phyloP scores from a whole-genome alignment of 2,329 filamentous ascomycete species.

The Cryphonectria japonica region DNA sequence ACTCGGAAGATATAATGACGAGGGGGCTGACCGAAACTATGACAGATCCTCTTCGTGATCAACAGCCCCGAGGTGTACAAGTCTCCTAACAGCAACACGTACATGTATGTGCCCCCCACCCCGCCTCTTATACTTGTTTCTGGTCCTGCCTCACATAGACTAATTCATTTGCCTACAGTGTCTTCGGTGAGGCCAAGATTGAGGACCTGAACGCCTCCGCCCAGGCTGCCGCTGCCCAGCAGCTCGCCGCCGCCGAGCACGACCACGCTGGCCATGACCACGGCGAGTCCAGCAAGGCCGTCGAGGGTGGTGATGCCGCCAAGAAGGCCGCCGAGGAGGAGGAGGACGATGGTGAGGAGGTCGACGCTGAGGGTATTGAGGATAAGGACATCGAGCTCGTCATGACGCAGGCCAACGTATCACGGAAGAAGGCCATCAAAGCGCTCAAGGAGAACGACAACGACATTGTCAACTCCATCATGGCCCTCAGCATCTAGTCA shows the following conservation, averaged over 20 bases:
- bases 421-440: conserved; percentile 98
- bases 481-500: conserved; percentile 84
- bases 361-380: conserved; percentile 92
- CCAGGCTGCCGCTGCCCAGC: conserved; percentile 92
- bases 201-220: conserved; percentile 99
- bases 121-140: neutral
- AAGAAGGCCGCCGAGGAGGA: conserved; percentile 76
- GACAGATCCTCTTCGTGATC: conserved; percentile 97
- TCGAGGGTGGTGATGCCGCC: conserved; percentile 60
- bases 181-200: conserved; percentile 99
- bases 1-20: neutral
- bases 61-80: conserved; percentile 99
- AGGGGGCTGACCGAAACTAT: conserved; percentile 15
- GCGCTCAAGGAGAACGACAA: conserved; percentile 99
- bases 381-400: conserved; percentile 99
- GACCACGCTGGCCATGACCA: conserved; percentile 72
- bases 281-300: conserved; percentile 68
- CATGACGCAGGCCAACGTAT: conserved; percentile 96
- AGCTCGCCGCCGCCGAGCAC: conserved; percentile 78
- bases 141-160: conserved; percentile 4
- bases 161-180: conserved; percentile 57
- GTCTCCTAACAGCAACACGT: conserved; percentile 98
- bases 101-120: conserved; percentile 74
- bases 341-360: conserved; percentile 93
- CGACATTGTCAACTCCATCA: conserved; percentile 99